These are phyloP conservation scores for Aspergillus cristatus DNA, from an alignment of 495 filamentous ascomycete species.

Conservation along the genomic window DNA sequence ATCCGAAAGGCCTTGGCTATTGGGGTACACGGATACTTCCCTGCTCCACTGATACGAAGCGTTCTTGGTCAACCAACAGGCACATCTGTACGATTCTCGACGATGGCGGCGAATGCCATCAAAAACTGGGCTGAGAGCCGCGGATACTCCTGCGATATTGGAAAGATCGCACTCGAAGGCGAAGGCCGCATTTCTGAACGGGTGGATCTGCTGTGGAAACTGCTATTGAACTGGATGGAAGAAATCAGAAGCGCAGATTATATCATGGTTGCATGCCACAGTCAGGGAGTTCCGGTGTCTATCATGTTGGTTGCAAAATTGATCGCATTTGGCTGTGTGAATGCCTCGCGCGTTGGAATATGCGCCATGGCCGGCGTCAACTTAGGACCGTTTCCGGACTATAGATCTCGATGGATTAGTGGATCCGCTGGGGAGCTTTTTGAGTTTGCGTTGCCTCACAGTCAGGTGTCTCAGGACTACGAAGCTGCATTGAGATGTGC, in stretches of 20 bases:
- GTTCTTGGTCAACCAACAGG: slow-evolving; percentile 92
- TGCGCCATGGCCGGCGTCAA: slow-evolving; percentile 96
- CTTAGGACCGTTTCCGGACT: slow-evolving; percentile 80
- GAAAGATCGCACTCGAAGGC: slow-evolving; percentile 92
- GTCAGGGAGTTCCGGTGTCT: slow-evolving; percentile 88
- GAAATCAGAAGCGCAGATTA: slow-evolving; percentile 82
- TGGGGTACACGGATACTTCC: slow-evolving; percentile 91
- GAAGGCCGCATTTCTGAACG: slow-evolving; percentile 91
- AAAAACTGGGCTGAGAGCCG: slow-evolving; percentile 66
- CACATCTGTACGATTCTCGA: slow-evolving; percentile 88
- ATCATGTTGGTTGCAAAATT: slow-evolving; percentile 91
- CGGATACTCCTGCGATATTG: slow-evolving; percentile 58
- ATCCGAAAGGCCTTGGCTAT: slow-evolving; percentile 83
- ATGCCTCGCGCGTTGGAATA: slow-evolving; percentile 59
- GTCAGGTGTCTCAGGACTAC: slow-evolving; percentile 73
- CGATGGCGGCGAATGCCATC: slow-evolving; percentile 76
- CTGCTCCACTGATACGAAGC: slow-evolving; percentile 70
- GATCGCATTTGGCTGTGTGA: slow-evolving; percentile 68
- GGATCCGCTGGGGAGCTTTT: slow-evolving; percentile 87
- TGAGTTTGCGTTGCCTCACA: slow-evolving; percentile 74
- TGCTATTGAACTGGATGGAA: slow-evolving; percentile 90
- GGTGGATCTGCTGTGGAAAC: slow-evolving; percentile 86
- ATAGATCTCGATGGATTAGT: slow-evolving; percentile 74
- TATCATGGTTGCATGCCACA: slow-evolving; percentile 83
- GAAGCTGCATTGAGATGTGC: slow-evolving; percentile 61